phyloP scores from a whole-genome alignment of 768 basidiomycete species.

The Lenzites betulinus region DNA sequence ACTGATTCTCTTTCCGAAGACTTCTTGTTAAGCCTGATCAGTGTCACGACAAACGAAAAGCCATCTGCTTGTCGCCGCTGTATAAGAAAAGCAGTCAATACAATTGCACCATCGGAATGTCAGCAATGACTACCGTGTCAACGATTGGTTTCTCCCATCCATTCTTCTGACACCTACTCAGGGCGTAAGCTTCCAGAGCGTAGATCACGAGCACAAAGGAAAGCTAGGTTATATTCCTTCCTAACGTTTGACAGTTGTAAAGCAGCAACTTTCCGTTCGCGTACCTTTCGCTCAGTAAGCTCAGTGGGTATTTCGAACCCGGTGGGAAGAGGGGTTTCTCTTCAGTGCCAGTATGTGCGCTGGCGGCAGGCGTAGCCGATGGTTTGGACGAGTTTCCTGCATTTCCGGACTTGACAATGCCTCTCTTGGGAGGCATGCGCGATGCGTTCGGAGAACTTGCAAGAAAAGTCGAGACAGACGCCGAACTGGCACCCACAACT shows the following conservation, averaged over 20 bases:
- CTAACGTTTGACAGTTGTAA: too few species aligned
- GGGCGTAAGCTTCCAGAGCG: background rate
- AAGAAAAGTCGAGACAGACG: conserved; percentile 1
- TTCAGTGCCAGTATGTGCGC: conserved; percentile 26
- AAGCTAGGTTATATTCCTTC: background rate
- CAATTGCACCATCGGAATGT: background rate
- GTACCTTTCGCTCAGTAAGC: conserved; percentile 77
- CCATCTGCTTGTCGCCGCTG: conserved; percentile 52
- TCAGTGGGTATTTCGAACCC: conserved; percentile 84
- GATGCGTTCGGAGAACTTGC: background rate
- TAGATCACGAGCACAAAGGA: background rate
- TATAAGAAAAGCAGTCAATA: background rate
- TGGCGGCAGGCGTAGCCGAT: conserved; percentile 22
- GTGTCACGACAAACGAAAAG: conserved; percentile 66
- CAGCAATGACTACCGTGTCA: conserved; percentile 55
- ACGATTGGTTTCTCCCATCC: conserved; percentile 86
- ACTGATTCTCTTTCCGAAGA: conserved; percentile 69
- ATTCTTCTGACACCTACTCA: conserved; percentile 75
- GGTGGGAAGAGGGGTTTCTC: conserved; percentile 75
- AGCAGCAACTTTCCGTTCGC: background rate
- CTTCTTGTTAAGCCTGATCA: conserved; percentile 72
- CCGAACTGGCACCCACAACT: conserved; percentile 4
- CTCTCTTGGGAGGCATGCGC: conserved; percentile 66
- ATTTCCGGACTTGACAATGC: conserved; percentile 86
- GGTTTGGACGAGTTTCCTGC: conserved; percentile 83